A percentile compares a stretch with the other conserved stretches of the same genome.
Conservation (phyloP, 805 yeast genomes). For the Lachancea kluyveri region DNA sequence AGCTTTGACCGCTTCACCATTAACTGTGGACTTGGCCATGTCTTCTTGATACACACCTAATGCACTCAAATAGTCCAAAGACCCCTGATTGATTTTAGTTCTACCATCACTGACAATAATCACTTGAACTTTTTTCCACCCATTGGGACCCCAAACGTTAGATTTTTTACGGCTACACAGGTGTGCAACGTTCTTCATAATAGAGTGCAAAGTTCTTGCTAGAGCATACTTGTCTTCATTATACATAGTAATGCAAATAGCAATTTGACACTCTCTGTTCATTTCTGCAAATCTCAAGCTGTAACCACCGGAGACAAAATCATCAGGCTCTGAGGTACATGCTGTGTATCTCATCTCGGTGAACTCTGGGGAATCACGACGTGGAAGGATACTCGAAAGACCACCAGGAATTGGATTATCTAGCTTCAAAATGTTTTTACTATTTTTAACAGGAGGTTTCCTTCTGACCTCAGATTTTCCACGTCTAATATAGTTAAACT, state of each 20-base stretch:
- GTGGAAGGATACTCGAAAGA: conserved; percentile 73
- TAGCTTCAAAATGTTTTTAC: conserved; percentile 58
- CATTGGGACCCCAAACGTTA: conserved; percentile 89
- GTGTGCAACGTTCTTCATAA: conserved; percentile 87
- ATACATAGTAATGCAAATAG: conserved; percentile 93
- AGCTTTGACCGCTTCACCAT: conserved; percentile 84
- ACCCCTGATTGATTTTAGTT: conserved; percentile 76
- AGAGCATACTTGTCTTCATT: conserved; percentile 88
- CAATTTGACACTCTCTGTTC: conserved; percentile 87
- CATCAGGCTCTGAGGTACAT: conserved; percentile 89
- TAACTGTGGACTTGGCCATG: conserved; percentile 90
- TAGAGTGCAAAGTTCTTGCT: conserved; percentile 91
- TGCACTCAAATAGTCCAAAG: conserved; percentile 82
- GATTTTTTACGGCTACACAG: conserved; percentile 76
- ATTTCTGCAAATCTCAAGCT: conserved; percentile 78
- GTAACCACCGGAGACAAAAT: conserved; percentile 73
- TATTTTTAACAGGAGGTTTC: conserved; percentile 70
- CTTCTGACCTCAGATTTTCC: conserved; percentile 65
- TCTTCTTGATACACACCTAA: conserved; percentile 97
- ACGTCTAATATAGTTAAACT: conserved; percentile 36
- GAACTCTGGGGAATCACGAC: conserved; percentile 87
- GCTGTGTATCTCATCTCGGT: conserved; percentile 97
- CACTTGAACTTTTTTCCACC: conserved; percentile 96
- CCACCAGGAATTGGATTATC: conserved; percentile 95
- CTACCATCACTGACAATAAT: conserved; percentile 93